Evolutionary conservation across 352 stramenopile genomes (phyloP).

Genomic region (Globisporangium orthogonon): DNA sequence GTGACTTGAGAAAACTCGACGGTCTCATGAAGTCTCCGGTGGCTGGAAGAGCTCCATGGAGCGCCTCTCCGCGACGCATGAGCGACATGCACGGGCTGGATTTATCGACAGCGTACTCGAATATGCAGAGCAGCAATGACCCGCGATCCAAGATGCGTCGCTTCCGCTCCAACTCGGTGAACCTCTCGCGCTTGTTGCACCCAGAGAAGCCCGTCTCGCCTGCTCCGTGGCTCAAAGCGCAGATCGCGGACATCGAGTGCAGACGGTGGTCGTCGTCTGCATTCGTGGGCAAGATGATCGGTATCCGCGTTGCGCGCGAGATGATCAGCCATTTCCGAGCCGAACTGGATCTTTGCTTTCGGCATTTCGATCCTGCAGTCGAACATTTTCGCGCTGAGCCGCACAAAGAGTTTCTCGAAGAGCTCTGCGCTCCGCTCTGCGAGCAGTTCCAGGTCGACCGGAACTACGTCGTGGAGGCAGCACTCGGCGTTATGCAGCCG

Average conservation of each 20-base stretch:
- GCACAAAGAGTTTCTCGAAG: constrained; percentile 62
- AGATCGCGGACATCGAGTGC: constrained; percentile 84
- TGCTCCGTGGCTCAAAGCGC: constrained; percentile 66
- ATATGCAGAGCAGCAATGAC: background rate
- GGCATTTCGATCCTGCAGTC: constrained; percentile 19
- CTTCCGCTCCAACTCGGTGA: constrained; percentile 36
- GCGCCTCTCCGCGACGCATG: constrained; percentile 44
- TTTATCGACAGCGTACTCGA: background rate
- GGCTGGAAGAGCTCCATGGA: constrained; percentile 15
- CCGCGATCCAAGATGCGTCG: constrained; percentile 12
- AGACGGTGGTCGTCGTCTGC: constrained; percentile 77
- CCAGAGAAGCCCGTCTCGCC: constrained; percentile 29
- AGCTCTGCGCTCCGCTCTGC: constrained; percentile 67
- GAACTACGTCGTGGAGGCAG: constrained; percentile 73
- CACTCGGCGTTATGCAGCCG: constrained; percentile 70
- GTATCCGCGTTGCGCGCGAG: constrained; percentile 71
- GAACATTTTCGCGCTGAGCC: constrained; percentile 22
- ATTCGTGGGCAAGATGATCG: constrained; percentile 86
- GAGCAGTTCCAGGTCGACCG: constrained; percentile 76
- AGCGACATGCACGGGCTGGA: constrained; percentile 22
- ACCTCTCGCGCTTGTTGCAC: constrained; percentile 32
- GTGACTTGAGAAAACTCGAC: constrained; percentile 6
- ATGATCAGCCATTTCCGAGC: constrained; percentile 83
- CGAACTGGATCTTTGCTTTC: constrained; percentile 46
- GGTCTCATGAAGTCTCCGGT: constrained; percentile 4